Evolutionary conservation across 495 filamentous ascomycete genomes (phyloP).

Genomic region (Hyphodiscus hymeniophilus): DNA sequence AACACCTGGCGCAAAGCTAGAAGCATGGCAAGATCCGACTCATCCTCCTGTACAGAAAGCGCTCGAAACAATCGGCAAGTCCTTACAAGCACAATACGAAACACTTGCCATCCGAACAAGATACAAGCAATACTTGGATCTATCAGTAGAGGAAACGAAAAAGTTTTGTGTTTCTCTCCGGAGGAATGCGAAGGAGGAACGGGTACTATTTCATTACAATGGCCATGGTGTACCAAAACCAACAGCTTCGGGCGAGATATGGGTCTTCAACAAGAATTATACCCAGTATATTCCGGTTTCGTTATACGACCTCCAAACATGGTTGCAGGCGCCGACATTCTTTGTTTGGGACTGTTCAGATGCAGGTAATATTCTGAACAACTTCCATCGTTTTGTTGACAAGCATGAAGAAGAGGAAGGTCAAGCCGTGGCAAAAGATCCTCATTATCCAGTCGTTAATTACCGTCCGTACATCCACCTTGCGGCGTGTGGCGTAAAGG

Average conservation of each 20-base stretch:
- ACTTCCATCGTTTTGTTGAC: conserved; percentile 88
- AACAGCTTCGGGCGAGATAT: conserved; percentile 92
- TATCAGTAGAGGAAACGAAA: conserved; percentile 93
- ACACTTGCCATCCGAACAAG: conserved; percentile 86
- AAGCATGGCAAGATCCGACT: conserved; percentile 95
- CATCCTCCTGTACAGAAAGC: conserved; percentile 71
- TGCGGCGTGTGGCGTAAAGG: conserved; percentile 79
- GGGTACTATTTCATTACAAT: conserved; percentile 96
- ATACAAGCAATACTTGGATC: conserved; percentile 94
- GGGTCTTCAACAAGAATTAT: conserved; percentile 98
- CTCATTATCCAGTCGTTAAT: conserved; percentile 59
- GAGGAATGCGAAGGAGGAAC: conserved; percentile 88
- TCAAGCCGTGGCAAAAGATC: conserved; percentile 63
- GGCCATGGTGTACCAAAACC: conserved; percentile 97
- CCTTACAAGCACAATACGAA: conserved; percentile 91
- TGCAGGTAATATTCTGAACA: conserved; percentile 88
- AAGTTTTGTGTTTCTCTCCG: conserved; percentile 87
- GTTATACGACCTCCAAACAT: conserved; percentile 88
- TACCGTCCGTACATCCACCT: conserved; percentile 74
- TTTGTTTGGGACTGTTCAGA: conserved; percentile 98
- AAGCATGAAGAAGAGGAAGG: conserved; percentile 84
- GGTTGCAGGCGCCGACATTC: conserved; percentile 90
- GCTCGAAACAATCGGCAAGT: conserved; percentile 91
- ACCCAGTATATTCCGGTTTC: conserved; percentile 98
- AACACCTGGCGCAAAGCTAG: conserved; percentile 81